These are phyloP conservation scores for Aurinia saxatilis DNA, from an alignment of 345 rosid species.

Conservation along the genomic window DNA sequence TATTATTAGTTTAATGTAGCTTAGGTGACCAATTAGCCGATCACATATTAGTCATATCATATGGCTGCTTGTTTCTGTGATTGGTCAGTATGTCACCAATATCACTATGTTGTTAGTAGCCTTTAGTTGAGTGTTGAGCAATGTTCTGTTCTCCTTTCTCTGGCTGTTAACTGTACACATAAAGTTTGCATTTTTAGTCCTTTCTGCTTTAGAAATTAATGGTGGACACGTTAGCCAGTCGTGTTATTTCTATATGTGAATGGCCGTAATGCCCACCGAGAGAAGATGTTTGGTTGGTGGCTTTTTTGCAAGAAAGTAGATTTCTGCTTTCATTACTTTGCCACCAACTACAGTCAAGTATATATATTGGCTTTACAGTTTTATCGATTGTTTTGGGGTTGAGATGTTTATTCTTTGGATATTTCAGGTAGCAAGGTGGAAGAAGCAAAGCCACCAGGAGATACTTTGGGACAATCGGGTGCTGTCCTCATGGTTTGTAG, in stretches of 20 bases:
- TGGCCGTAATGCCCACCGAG: slow-evolving; percentile 29
- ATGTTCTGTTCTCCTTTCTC: slow-evolving; percentile 14
- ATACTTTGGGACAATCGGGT: slow-evolving; percentile 7
- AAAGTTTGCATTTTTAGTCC: not conserved
- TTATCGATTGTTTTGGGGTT: not conserved
- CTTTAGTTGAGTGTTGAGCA: slow-evolving; percentile 16
- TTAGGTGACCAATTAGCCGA: slow-evolving; percentile 37
- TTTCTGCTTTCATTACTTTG: slow-evolving; percentile 22
- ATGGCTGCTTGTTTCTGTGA: slow-evolving; percentile 30
- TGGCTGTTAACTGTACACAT: slow-evolving; percentile 24
- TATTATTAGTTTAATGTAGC: not conserved
- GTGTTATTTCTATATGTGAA: slow-evolving; percentile 4
- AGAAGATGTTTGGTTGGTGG: slow-evolving; percentile 18
- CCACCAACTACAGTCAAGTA: slow-evolving; percentile 17
- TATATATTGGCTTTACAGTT: not conserved
- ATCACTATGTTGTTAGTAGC: slow-evolving; percentile 21
- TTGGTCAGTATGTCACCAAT: slow-evolving; percentile 45
- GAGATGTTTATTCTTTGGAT: not conserved
- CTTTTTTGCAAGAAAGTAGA: slow-evolving; percentile 15
- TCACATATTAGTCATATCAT: slow-evolving; percentile 25
- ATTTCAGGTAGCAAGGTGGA: slow-evolving; percentile 40
- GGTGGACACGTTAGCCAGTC: slow-evolving; percentile 31
- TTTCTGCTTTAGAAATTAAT: no score
- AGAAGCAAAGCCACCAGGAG: slow-evolving; percentile 33
- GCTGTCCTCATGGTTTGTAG: slow-evolving; percentile 62